phyloP scores from a whole-genome alignment of 192 early-diverging fungal species.

The Polychytrium aggregatum region DNA sequence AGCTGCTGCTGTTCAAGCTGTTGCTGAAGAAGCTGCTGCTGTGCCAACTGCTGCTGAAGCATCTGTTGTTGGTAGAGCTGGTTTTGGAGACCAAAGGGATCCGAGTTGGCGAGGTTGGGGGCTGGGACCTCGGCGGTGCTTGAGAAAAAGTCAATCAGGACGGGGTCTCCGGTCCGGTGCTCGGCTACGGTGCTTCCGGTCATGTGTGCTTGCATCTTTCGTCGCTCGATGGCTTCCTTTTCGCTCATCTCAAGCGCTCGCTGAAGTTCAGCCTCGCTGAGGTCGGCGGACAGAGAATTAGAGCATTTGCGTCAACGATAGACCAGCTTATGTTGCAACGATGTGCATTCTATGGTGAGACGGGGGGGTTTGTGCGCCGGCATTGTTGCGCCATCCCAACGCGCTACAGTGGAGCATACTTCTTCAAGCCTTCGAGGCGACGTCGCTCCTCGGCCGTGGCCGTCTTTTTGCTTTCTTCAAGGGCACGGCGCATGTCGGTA shows the following conservation, averaged over 20 bases:
- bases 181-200: constrained; percentile 1
- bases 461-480: constrained; percentile 69
- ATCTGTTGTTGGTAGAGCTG: constrained; percentile 16
- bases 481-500: constrained; percentile 61
- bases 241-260: constrained; percentile 34
- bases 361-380: constrained; percentile 3
- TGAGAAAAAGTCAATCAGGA: constrained; percentile 18
- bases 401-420: background rate
- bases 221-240: constrained; percentile 20
- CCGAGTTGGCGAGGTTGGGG: constrained; percentile 15
- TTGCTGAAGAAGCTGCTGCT: constrained; percentile 18
- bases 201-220: constrained; percentile 10
- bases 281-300: background rate
- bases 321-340: background rate
- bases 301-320: background rate
- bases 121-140: constrained; percentile 18
- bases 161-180: background rate
- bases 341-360: background rate
- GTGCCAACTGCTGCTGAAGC: constrained; percentile 17
- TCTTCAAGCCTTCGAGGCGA: constrained; percentile 9
- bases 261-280: constrained; percentile 27
- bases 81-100: constrained; percentile 23
- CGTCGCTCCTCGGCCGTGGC: constrained; percentile 48
- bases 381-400: background rate
- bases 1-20: constrained; percentile 13